Evolutionary conservation across 2,329 filamentous ascomycete species (phyloP).

Genomic region (Zymoseptoria brevis): DNA sequence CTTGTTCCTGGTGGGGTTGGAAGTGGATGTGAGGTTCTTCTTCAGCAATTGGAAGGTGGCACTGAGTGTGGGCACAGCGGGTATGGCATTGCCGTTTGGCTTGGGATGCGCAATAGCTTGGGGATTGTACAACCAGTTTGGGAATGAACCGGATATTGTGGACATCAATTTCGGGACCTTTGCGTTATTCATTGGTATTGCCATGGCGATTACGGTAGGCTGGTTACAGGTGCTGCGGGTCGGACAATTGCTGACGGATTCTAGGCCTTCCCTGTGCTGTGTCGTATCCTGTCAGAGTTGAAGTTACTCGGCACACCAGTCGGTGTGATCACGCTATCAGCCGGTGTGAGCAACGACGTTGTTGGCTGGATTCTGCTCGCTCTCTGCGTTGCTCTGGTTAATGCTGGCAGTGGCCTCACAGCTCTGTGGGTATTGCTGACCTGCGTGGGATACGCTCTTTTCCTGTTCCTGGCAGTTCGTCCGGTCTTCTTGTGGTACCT

Average conservation of each 20-base stretch:
- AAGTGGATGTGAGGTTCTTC: constrained; percentile 74
- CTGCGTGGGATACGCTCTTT: constrained; percentile 64
- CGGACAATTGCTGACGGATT: constrained; percentile 2
- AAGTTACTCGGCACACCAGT: constrained; percentile 77
- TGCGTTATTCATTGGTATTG: constrained; percentile 80
- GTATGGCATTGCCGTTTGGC: constrained; percentile 76
- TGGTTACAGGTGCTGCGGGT: neutral
- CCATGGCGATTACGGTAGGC: constrained; percentile 77
- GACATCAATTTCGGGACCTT: constrained; percentile 55
- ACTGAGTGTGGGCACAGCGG: constrained; percentile 65
- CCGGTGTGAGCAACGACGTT: constrained; percentile 88
- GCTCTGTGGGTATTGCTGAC: constrained; percentile 79
- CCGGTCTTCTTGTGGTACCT: constrained; percentile 70
- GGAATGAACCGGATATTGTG: constrained; percentile 47
- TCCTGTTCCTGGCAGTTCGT: constrained; percentile 64
- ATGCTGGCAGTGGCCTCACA: constrained; percentile 71
- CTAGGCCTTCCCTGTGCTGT: constrained; percentile 75
- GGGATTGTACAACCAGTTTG: constrained; percentile 71
- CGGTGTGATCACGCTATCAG: constrained; percentile 79
- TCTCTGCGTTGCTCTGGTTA: constrained; percentile 86
- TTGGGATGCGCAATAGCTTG: constrained; percentile 73
- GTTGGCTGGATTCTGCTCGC: constrained; percentile 87
- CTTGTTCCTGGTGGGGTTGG: constrained; percentile 78
- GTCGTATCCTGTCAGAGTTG: constrained; percentile 84
- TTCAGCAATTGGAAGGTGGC: constrained; percentile 74